These are phyloP conservation scores for Fusarium torreyae DNA, from an alignment of 2,329 filamentous ascomycete species.

Conservation along the genomic window DNA sequence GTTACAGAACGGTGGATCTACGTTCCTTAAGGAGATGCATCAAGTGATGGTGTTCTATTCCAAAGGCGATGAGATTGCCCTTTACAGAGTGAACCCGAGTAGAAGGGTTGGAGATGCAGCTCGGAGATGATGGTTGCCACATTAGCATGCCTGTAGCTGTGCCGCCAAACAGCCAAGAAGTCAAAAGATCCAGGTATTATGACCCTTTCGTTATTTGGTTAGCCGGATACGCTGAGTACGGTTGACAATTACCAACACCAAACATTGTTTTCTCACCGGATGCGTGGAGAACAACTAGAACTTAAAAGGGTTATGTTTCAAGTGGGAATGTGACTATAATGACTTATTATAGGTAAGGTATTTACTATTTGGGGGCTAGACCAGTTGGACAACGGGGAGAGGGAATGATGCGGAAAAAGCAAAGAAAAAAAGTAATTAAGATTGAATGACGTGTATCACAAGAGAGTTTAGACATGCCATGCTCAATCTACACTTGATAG, in stretches of 20 bases:
- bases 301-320: constrained; percentile 32
- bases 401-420: constrained; percentile 24
- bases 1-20: constrained; percentile 31
- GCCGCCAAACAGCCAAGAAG: constrained; percentile 26
- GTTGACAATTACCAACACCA: constrained; percentile 11
- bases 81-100: constrained; percentile 4
- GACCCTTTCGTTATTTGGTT: constrained; percentile 6
- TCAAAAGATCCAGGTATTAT: constrained; percentile 1
- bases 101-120: constrained; percentile 4
- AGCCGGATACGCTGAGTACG: constrained; percentile 10
- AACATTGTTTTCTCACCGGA: constrained; percentile 19
- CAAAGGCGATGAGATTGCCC: constrained; percentile 16
- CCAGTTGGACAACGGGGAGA: constrained; percentile 19
- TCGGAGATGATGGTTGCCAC: constrained; percentile 23
- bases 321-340: constrained; percentile 9
- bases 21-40: constrained; percentile 10
- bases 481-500: constrained; percentile 16
- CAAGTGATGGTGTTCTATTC: constrained; percentile 4
- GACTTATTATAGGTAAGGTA: constrained; percentile 31
- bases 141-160: constrained; percentile 10
- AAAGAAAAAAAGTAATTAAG: constrained; percentile 17
- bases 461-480: constrained; percentile 14
- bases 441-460: constrained; percentile 18
- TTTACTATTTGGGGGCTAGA: constrained; percentile 11
- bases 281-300: constrained; percentile 17